Evolutionary conservation across 2,329 filamentous ascomycete genomes (phyloP), one percentile per base, ranked within the genome.

Genomic region (Anthostomella pinea): DNA sequence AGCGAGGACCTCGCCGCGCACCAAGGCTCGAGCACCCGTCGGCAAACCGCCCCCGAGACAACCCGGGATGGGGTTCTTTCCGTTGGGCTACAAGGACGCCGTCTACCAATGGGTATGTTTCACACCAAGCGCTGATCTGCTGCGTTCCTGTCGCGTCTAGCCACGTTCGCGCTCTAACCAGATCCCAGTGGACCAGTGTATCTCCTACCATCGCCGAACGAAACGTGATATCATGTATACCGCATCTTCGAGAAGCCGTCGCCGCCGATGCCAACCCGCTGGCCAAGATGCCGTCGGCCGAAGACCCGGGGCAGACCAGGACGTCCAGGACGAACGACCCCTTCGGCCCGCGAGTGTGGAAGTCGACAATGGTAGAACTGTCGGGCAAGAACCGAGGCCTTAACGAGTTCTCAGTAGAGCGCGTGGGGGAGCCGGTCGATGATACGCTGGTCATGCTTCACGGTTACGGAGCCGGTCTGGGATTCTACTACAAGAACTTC

Each of bases 401-500:
- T 45, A 97, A 98, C 58, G 93, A 98, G 58, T 93, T 96, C 61
- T 89, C 86, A 1, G 79, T 98, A 2, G 87, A 95, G 66, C 76
- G 90, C 32, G 67, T 88, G 1, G 87, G 81, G 22, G 90, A 96
- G 58, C 65, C 82, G 4, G 77, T 80, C 0, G 83, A 94, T 30
- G 83, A 97, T 56, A 93, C 87, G 27, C 72, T 98, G 11, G 91
- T 98, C 28, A 95, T 98, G 79, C 70, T 98, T 4, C 93, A 98
- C 59, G 93, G 93, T 43, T 98, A 98, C 62, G 93, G 93, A 30
- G 93, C 93, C 2, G 93, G 93, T 1, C 74, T 98, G 1, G 93
- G 91, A 15, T 97, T 98, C 66, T 98, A 95, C 72, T 98, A 96
- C 73, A 91, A 93, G 67, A 98, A 98, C 60, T 95, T 95, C 43